Percentiles rank a stretch among this genome's conserved stretches.
These are phyloP conservation scores for Macadamia tetraphylla DNA, from an alignment of 164 flowering plant genomes.

Conservation along the genomic window DNA sequence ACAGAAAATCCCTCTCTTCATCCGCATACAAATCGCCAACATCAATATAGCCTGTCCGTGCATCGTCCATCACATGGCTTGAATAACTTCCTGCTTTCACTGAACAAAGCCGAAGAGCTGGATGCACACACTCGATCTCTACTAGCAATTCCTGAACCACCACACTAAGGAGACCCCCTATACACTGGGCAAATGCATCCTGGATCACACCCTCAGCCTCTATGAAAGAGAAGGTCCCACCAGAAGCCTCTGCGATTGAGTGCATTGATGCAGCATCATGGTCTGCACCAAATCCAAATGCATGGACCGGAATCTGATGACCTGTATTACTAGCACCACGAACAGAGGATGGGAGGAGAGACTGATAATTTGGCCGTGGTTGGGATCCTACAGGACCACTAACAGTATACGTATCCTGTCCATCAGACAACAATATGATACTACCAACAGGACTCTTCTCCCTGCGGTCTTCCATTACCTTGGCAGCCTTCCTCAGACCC, in stretches of 20 bases:
- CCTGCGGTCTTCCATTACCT: slow-evolving; percentile 65
- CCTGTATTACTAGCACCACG: slow-evolving; percentile 27
- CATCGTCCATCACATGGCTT: slow-evolving; percentile 27
- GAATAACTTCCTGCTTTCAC: slow-evolving; percentile 80
- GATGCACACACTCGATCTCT: slow-evolving; percentile 46
- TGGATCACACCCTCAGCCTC: slow-evolving; percentile 83
- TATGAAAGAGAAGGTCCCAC: slow-evolving; percentile 97
- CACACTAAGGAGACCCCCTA: slow-evolving; percentile 90
- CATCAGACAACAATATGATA: slow-evolving; percentile 84
- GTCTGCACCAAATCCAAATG: slow-evolving; percentile 92
- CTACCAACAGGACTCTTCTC: slow-evolving; percentile 76
- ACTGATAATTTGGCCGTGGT: slow-evolving; percentile 33
- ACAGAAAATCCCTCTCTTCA: slow-evolving; percentile 85
- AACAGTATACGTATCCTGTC: slow-evolving; percentile 77
- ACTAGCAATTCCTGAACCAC: slow-evolving; percentile 70
- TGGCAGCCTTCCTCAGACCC: slow-evolving; percentile 76
- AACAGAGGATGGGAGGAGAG: slow-evolving; percentile 53
- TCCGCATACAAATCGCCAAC: slow-evolving; percentile 92
- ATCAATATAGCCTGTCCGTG: slow-evolving; percentile 41
- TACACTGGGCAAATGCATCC: slow-evolving; percentile 98
- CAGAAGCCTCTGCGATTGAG: slow-evolving; percentile 74
- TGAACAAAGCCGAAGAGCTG: slow-evolving; percentile 36
- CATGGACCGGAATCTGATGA: slow-evolving; percentile 71
- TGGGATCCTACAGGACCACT: slow-evolving; percentile 25
- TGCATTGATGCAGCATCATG: slow-evolving; percentile 93